Conservation (phyloP, 73 alveolate species). For the Paramecium pentaurelia region DNA sequence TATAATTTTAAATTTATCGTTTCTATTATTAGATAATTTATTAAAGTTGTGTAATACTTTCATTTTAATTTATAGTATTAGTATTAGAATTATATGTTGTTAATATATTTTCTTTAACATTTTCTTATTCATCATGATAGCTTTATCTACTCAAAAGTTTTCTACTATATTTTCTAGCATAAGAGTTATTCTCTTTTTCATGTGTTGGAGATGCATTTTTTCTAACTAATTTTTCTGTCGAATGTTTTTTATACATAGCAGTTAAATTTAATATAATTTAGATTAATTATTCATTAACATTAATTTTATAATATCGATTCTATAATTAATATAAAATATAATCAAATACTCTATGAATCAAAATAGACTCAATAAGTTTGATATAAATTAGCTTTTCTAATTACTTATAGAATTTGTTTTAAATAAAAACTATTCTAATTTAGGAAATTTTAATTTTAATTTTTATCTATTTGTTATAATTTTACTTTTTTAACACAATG, state of each 20-base stretch:
- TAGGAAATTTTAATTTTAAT: not conserved
- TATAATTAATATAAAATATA: not conserved
- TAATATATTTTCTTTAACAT: not conserved
- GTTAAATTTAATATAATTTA: not conserved
- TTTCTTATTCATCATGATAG: not conserved
- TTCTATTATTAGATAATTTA: not conserved
- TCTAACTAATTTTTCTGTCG: conserved; percentile 6
- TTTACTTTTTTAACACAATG: not conserved
- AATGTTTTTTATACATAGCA: conserved; percentile 24
- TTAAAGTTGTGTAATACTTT: not conserved
- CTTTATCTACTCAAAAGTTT: conserved; percentile 7
- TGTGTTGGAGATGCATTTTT: not conserved
- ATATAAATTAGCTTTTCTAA: not conserved
- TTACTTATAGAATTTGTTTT: not conserved
- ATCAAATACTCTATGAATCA: not conserved
- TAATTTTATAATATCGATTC: not conserved
- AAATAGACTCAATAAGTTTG: not conserved
- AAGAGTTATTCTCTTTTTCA: not conserved
- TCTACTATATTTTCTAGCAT: not conserved
- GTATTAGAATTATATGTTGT: not conserved
- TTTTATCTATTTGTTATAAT: not conserved
- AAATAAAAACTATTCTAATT: not conserved
- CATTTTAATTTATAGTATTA: not conserved
- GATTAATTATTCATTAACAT: not conserved
- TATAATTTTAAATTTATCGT: not conserved